Evolutionary conservation across 148 eudicot genomes (phyloP).

Genomic region (Chenopodium berlandieri): DNA sequence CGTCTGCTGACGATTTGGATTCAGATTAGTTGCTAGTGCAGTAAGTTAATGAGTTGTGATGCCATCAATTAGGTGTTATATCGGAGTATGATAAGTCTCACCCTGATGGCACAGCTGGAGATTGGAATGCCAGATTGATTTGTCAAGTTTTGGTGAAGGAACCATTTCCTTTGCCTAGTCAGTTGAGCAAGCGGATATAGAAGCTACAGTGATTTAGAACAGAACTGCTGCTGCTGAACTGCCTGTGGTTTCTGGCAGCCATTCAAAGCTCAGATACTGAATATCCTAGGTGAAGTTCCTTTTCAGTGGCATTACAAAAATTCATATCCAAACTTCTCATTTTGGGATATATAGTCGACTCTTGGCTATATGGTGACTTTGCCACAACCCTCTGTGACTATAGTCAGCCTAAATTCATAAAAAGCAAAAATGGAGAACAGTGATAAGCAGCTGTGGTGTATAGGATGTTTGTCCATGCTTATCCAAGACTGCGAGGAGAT

Average conservation of each 20-base stretch:
- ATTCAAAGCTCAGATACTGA: neutral
- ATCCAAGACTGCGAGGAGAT: too few relatives aligned
- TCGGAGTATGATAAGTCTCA: neutral
- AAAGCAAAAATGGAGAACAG: neutral
- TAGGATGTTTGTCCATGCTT: neutral
- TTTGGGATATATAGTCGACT: neutral
- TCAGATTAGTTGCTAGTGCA: constrained; percentile 54
- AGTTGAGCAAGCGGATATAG: neutral
- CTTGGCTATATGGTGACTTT: neutral
- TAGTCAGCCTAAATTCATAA: neutral
- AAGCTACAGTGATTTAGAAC: constrained; percentile 3
- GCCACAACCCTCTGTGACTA: neutral
- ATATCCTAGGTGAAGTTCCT: neutral
- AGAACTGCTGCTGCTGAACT: neutral
- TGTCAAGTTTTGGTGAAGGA: too few relatives aligned
- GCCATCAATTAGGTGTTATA: too few relatives aligned
- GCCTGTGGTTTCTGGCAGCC: neutral
- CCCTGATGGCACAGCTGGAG: neutral
- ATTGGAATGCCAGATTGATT: neutral
- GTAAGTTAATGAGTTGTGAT: neutral
- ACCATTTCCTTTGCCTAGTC: neutral
- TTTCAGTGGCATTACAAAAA: neutral
- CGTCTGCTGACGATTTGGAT: constrained; percentile 41
- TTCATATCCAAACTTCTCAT: neutral
- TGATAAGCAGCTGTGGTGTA: neutral